These are phyloP conservation scores for Leptomonas pyrrhocoris DNA, from an alignment of 208 protist species.

Conservation along the genomic window DNA sequence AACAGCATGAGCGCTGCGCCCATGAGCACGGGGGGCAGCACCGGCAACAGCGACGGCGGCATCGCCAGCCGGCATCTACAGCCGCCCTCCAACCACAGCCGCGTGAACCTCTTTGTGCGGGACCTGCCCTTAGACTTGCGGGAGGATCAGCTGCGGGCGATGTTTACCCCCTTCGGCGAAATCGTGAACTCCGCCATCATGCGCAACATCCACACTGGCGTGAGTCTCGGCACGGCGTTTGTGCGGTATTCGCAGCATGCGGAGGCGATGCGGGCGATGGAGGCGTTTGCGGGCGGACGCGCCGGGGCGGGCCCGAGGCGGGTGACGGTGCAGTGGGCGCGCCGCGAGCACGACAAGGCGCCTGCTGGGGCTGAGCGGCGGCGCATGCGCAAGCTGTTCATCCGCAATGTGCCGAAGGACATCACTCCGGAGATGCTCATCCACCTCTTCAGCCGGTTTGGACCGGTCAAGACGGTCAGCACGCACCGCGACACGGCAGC, in stretches of 20 bases:
- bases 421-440: conserved; percentile 46
- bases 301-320: conserved; percentile 12
- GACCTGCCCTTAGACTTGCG: conserved; percentile 47
- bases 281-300: conserved; percentile 20
- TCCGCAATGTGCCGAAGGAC: conserved; percentile 80
- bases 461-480: conserved; percentile 52
- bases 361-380: conserved; percentile 58
- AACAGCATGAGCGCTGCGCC: background rate
- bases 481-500: conserved; percentile 70
- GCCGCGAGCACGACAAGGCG: conserved; percentile 68
- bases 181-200: conserved; percentile 69
- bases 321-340: conserved; percentile 74
- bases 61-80: conserved; percentile 13
- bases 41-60: background rate
- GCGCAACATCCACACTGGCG: conserved; percentile 80
- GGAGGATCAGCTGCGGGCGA: conserved; percentile 45
- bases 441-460: conserved; percentile 52
- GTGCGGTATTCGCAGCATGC: conserved; percentile 64
- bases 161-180: conserved; percentile 60
- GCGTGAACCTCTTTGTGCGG: conserved; percentile 69
- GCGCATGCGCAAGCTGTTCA: conserved; percentile 80
- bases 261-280: conserved; percentile 39
- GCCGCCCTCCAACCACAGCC: conserved; percentile 36
- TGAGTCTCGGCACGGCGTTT: conserved; percentile 77
- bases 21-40: background rate